Evolutionary conservation across 768 basidiomycete species (phyloP).

Genomic region (Tricholoma furcatifolium): DNA sequence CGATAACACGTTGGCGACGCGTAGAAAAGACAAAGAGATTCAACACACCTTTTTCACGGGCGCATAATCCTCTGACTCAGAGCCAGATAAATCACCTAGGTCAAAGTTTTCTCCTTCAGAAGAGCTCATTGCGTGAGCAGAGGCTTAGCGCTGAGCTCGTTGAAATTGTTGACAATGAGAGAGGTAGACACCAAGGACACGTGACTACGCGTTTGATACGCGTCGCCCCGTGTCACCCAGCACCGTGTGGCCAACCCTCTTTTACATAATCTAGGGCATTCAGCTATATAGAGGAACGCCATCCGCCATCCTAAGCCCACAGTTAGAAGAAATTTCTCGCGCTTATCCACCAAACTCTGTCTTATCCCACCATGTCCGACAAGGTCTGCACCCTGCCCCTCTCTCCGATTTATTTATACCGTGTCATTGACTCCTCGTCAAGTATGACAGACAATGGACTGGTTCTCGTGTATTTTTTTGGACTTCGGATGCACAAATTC

Average conservation of each 20-base stretch:
- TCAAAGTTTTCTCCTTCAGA: slow-evolving; percentile 73
- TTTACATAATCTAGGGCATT: slow-evolving; percentile 12
- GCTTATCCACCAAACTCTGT: not conserved
- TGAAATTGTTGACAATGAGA: slow-evolving; percentile 4
- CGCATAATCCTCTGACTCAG: slow-evolving; percentile 68
- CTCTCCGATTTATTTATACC: not conserved
- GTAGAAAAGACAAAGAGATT: slow-evolving; percentile 2
- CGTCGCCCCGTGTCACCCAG: not conserved
- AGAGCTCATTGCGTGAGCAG: slow-evolving; percentile 55
- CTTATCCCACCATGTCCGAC: not conserved
- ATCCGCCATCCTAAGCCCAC: slow-evolving; percentile 3
- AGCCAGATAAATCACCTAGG: slow-evolving; percentile 53
- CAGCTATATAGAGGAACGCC: not conserved
- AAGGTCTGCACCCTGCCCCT: not conserved
- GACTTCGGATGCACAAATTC: slow-evolving; percentile 18
- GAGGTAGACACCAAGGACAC: slow-evolving; percentile 12
- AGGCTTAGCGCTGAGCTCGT: not conserved
- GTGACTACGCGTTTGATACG: slow-evolving; percentile 7
- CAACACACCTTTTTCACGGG: slow-evolving; percentile 56
- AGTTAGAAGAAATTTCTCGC: not conserved
- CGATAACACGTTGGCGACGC: slow-evolving; percentile 2
- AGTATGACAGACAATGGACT: slow-evolving; percentile 14
- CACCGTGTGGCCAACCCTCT: not conserved
- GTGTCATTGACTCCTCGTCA: not conserved
- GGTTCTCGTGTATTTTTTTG: slow-evolving; percentile 25